Percentiles rank a stretch among this genome's conserved stretches.
Conservation (phyloP, 306 rosid species). For the Dryas octopetala region DNA sequence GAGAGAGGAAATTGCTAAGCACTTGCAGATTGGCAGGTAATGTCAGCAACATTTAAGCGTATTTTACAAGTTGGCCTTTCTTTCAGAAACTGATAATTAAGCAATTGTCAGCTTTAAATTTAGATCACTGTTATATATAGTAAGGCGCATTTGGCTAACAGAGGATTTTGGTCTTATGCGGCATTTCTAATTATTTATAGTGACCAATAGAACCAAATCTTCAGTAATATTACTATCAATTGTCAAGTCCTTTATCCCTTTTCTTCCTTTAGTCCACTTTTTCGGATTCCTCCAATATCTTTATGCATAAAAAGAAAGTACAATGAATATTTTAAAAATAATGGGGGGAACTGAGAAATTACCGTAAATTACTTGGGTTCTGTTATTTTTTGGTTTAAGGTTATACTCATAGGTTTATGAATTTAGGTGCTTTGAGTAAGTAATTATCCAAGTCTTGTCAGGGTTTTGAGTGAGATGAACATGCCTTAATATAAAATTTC, state of each 20-base stretch:
- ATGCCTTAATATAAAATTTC: too few species aligned
- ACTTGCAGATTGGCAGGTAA: conserved; percentile 13
- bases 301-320: not conserved
- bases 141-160: conserved; percentile 28
- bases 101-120: not conserved
- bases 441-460: too few species aligned
- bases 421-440: too few species aligned
- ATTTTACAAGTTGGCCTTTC: not conserved
- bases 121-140: conserved; percentile 3
- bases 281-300: not conserved
- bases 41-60: conserved; percentile 10
- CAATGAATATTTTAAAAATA: too few species aligned
- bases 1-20: conserved; percentile 32
- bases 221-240: not conserved
- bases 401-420: too few species aligned
- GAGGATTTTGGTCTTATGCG: conserved; percentile 1
- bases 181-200: not conserved
- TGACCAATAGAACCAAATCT: not conserved
- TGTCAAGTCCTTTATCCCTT: not conserved
- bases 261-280: not conserved
- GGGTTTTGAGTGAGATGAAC: too few species aligned
- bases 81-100: not conserved
- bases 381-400: too few species aligned
- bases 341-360: too few species aligned
- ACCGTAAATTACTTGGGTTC: too few species aligned